phyloP scores from a whole-genome alignment of 805 yeast genomes.

The Tetrapisispora pingtungensis region DNA sequence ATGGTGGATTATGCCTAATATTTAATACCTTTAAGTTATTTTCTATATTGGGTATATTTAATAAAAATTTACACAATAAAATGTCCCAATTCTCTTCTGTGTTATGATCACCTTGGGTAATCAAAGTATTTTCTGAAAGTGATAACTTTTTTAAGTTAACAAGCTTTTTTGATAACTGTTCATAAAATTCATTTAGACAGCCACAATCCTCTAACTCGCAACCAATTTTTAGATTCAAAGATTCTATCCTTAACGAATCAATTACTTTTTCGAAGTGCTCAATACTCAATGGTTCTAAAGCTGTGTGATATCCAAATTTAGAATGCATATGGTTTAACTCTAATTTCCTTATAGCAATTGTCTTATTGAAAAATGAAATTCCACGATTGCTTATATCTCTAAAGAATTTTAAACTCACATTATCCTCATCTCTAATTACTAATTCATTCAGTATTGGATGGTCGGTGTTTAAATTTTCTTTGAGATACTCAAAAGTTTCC shows the following conservation, averaged over 20 bases:
- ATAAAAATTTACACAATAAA: slow-evolving; percentile 34
- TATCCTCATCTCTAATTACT: slow-evolving; percentile 27
- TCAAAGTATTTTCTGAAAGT: slow-evolving; percentile 30
- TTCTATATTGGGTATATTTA: slow-evolving; percentile 26
- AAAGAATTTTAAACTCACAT: slow-evolving; percentile 31
- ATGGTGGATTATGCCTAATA: slow-evolving; percentile 51
- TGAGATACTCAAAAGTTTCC: neutral
- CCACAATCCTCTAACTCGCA: slow-evolving; percentile 39
- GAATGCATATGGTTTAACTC: slow-evolving; percentile 40
- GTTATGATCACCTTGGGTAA: slow-evolving; percentile 32
- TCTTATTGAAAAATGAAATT: slow-evolving; percentile 5
- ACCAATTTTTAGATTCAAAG: slow-evolving; percentile 44
- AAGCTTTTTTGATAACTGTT: slow-evolving; percentile 30
- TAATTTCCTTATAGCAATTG: slow-evolving; percentile 24
- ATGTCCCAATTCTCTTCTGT: slow-evolving; percentile 49
- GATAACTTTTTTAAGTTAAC: slow-evolving; percentile 18
- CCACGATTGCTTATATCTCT: slow-evolving; percentile 8
- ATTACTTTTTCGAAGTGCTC: slow-evolving; percentile 26
- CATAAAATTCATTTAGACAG: slow-evolving; percentile 37
- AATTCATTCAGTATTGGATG: slow-evolving; percentile 15
- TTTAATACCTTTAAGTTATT: slow-evolving; percentile 33
- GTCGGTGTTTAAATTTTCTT: slow-evolving; percentile 1
- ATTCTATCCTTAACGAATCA: slow-evolving; percentile 26
- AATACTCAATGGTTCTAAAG: slow-evolving; percentile 25
- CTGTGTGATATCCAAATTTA: slow-evolving; percentile 32